A percentile compares a stretch with the other conserved stretches of the same genome.
phyloP scores from a whole-genome alignment of 768 basidiomycete species.

The Thelephora aurantiotincta region DNA sequence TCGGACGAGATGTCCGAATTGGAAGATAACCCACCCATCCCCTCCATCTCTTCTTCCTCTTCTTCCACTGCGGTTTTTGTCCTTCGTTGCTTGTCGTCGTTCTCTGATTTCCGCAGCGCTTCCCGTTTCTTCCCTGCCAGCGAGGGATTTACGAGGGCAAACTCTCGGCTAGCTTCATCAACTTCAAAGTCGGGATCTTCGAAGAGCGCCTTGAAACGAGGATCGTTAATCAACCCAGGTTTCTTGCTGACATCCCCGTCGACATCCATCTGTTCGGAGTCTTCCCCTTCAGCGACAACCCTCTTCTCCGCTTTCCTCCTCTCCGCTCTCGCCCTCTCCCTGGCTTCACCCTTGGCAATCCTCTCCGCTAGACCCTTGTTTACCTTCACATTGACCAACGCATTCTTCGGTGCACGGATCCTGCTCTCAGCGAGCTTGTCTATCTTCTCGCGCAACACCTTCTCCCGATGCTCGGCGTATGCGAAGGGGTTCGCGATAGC shows the following conservation, averaged over 20 bases:
- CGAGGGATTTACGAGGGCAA: constrained; percentile 86
- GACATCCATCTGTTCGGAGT: constrained; percentile 17
- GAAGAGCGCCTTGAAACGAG: constrained; percentile 83
- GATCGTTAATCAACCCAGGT: constrained; percentile 59
- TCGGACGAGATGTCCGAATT: constrained; percentile 19
- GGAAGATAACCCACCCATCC: constrained; percentile 34
- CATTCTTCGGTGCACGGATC: constrained; percentile 71
- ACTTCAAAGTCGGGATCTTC: constrained; percentile 86
- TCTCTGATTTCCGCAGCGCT: constrained; percentile 3
- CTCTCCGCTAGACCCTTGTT: constrained; percentile 83
- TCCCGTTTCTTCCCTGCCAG: constrained; percentile 36
- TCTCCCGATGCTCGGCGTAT: constrained; percentile 89
- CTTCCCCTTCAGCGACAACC: constrained; percentile 15
- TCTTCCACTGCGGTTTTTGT: constrained; percentile 75
- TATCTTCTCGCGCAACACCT: constrained; percentile 75
- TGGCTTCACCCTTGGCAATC: constrained; percentile 47
- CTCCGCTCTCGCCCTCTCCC: constrained; percentile 37
- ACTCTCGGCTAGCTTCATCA: constrained; percentile 81
- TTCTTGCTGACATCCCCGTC: constrained; percentile 18
- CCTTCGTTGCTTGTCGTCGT: constrained; percentile 14
- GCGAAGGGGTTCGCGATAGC: constrained; percentile 94
- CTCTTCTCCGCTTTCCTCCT: constrained; percentile 33
- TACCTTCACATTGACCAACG: constrained; percentile 47
- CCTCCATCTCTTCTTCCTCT: constrained; percentile 78
- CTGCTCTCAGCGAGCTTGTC: constrained; percentile 89